A percentile compares a stretch with the other conserved stretches of the same genome.
Evolutionary conservation across 2,329 filamentous ascomycete genomes (phyloP).

Genomic region (Xenoacremonium recifei): DNA sequence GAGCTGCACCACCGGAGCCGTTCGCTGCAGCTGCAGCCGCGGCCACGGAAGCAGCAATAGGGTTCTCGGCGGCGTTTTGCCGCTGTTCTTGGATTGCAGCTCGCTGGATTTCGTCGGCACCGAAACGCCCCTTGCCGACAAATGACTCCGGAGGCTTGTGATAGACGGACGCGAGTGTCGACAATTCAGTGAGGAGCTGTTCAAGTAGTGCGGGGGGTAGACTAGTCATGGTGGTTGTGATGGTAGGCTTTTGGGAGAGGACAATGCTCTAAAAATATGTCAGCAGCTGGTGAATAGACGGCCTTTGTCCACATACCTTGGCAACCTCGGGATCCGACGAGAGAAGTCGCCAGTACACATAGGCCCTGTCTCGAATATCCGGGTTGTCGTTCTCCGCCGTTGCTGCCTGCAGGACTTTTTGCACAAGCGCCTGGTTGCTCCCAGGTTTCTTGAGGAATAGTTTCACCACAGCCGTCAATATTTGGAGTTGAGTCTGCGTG

Average conservation of each 20-base stretch:
- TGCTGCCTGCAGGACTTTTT: conserved; percentile 89
- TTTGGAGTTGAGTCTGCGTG: conserved; percentile 87
- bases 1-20: conserved; percentile 49
- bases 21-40: conserved; percentile 69
- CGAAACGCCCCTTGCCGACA: conserved; percentile 90
- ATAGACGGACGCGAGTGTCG: conserved; percentile 94
- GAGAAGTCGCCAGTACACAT: conserved; percentile 95
- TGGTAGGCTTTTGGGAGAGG: conserved; percentile 90
- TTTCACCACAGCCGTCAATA: conserved; percentile 95
- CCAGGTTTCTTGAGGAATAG: conserved; percentile 96
- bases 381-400: conserved; percentile 97
- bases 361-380: conserved; percentile 93
- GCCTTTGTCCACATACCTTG: conserved; percentile 55
- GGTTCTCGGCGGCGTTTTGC: conserved; percentile 89
- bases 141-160: conserved; percentile 99
- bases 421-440: conserved; percentile 84
- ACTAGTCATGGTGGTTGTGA: conserved; percentile 89
- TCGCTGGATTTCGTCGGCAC: conserved; percentile 89
- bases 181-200: conserved; percentile 86
- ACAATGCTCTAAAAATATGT: conserved; percentile 64
- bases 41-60: conserved; percentile 81
- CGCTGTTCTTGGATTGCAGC: conserved; percentile 96
- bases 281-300: neutral
- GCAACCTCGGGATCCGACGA: conserved; percentile 89
- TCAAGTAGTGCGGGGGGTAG: conserved; percentile 82